Evolutionary conservation across 2,329 filamentous ascomycete species (phyloP).

Genomic region (Aspergillus novofumigatus): DNA sequence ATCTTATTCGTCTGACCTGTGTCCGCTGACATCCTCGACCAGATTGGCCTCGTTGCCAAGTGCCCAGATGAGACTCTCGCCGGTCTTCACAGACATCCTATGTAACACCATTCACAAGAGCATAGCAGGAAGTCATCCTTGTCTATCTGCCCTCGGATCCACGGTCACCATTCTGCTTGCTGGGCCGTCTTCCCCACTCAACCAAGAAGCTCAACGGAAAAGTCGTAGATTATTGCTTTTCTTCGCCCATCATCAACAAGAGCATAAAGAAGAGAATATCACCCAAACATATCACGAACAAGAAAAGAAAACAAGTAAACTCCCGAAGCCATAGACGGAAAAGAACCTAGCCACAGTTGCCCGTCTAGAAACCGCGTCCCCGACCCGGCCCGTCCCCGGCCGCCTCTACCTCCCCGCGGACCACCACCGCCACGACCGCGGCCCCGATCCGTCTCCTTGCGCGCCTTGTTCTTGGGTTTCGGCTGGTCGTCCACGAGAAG

Average conservation of each 20-base stretch:
- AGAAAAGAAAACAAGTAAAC: conserved; percentile 12
- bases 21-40: no score
- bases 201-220: not conserved
- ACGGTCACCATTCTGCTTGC: no score
- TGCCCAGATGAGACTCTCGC: not conserved
- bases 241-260: conserved; percentile 5
- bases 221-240: not conserved
- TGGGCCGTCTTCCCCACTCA: not conserved
- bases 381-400: conserved; percentile 51
- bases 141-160: no score
- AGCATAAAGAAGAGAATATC: conserved; percentile 18
- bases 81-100: not conserved
- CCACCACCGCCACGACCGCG: conserved; percentile 44
- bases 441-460: conserved; percentile 71
- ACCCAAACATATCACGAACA: conserved; percentile 16
- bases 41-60: no score
- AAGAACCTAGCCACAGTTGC: conserved; percentile 16
- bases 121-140: no score
- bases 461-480: conserved; percentile 99
- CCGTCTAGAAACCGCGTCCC: conserved; percentile 42
- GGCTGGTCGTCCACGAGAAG: conserved; percentile 93
- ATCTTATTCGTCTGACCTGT: no score
- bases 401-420: conserved; percentile 48
- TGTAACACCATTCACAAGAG: not conserved
- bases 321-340: conserved; percentile 17